These are phyloP conservation scores for Linnemannia elongata DNA, from an alignment of 192 early-diverging fungal species.

Conservation along the genomic window DNA sequence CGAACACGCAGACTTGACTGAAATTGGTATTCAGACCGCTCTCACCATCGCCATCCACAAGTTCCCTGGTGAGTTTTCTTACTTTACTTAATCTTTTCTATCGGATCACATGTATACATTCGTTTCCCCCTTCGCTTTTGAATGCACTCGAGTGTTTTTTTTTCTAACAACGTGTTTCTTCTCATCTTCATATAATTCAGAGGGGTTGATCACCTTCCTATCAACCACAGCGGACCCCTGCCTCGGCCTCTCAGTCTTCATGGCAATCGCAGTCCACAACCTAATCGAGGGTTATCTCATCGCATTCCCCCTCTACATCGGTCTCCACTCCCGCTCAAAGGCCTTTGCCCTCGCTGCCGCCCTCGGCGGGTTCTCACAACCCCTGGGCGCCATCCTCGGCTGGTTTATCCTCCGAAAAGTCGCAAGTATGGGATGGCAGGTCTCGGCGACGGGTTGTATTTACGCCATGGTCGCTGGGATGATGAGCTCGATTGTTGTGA, in stretches of 20 bases:
- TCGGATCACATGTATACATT: not conserved
- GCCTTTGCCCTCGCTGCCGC: conserved; percentile 62
- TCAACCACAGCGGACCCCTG: conserved; percentile 59
- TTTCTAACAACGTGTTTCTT: not conserved
- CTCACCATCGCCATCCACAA: conserved; percentile 67
- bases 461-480: conserved; percentile 68
- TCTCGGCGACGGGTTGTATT: conserved; percentile 62
- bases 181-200: conserved; percentile 26
- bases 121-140: not conserved
- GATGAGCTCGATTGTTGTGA: conserved; percentile 68
- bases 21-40: conserved; percentile 70
- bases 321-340: conserved; percentile 56
- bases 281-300: conserved; percentile 70
- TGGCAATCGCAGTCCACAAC: conserved; percentile 69
- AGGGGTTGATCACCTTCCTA: conserved; percentile 70
- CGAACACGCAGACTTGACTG: conserved; percentile 50
- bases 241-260: conserved; percentile 65
- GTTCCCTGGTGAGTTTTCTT: conserved; percentile 63
- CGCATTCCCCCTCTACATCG: conserved; percentile 67
- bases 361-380: conserved; percentile 68
- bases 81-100: conserved; percentile 14
- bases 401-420: conserved; percentile 55
- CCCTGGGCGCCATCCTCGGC: conserved; percentile 65
- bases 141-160: too few relatives aligned
- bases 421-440: conserved; percentile 52